Evolutionary conservation across 768 basidiomycete species (phyloP).

Genomic region (Termitomyces sp.): DNA sequence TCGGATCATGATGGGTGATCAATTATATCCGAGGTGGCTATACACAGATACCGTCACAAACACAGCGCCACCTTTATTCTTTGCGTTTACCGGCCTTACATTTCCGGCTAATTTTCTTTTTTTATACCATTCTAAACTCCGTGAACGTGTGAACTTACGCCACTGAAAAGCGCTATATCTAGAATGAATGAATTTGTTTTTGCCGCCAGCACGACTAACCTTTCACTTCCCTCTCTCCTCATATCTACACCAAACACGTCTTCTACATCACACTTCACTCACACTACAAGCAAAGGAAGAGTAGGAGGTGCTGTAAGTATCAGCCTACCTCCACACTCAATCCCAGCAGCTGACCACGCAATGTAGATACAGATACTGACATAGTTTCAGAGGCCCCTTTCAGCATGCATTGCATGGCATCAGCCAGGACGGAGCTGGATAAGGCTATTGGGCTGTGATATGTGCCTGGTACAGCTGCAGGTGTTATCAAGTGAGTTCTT

Average conservation of each 20-base stretch:
- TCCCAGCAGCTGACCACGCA: conserved; percentile 62
- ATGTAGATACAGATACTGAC: conserved; percentile 88
- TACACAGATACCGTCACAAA: too few relatives aligned
- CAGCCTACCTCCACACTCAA: conserved; percentile 45
- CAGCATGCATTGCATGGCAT: conserved; percentile 93
- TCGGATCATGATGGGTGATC: too few relatives aligned
- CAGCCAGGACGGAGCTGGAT: conserved; percentile 90
- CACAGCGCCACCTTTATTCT: too few relatives aligned
- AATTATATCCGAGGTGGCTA: too few relatives aligned
- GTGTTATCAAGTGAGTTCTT: conserved; percentile 61
- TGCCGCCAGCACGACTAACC: conserved; percentile 57
- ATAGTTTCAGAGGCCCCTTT: conserved; percentile 91
- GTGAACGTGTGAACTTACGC: too few relatives aligned
- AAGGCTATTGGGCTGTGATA: conserved; percentile 98
- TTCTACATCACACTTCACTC: not conserved
- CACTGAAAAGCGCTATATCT: too few relatives aligned
- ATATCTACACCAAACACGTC: conserved; percentile 28
- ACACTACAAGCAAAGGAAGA: not conserved
- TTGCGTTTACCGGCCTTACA: too few relatives aligned
- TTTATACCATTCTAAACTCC: too few relatives aligned
- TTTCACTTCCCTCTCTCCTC: conserved; percentile 59
- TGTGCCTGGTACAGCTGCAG: conserved; percentile 95
- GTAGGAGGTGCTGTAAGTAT: not conserved
- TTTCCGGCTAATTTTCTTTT: too few relatives aligned
- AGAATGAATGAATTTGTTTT: too few relatives aligned